A percentile compares a stretch with the other conserved stretches of the same genome.
phyloP scores from a whole-genome alignment of 106 monocot species.

The Amphibolis antarctica region DNA sequence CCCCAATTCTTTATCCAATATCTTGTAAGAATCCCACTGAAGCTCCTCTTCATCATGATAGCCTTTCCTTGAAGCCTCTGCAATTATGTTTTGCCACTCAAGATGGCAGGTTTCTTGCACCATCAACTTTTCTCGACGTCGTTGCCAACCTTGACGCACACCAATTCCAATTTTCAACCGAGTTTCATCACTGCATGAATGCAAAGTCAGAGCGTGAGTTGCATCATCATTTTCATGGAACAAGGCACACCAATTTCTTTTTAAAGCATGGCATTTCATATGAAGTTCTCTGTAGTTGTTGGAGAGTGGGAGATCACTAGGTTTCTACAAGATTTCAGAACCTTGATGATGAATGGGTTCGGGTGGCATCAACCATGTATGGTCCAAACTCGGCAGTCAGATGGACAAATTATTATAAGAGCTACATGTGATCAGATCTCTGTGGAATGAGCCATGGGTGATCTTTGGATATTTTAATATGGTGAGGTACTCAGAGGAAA shows the following conservation, averaged over 20 bases:
- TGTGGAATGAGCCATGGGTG: no score
- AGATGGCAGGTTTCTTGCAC: slow-evolving; percentile 55
- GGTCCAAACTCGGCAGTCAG: no score
- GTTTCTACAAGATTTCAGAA: no score
- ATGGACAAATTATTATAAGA: no score
- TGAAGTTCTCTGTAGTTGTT: no score
- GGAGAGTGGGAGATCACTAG: no score
- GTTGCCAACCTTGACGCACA: slow-evolving; percentile 69
- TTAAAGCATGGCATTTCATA: no score
- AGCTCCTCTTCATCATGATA: slow-evolving; percentile 48
- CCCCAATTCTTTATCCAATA: slow-evolving; percentile 53
- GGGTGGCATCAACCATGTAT: no score
- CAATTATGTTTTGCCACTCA: slow-evolving; percentile 70
- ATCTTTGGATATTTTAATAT: no score
- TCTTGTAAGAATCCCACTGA: slow-evolving; percentile 77
- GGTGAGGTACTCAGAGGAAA: no score
- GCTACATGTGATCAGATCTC: no score
- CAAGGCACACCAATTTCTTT: background rate
- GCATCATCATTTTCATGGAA: background rate
- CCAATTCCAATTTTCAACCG: slow-evolving; percentile 57
- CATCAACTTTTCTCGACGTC: slow-evolving; percentile 42
- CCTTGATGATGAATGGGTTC: no score
- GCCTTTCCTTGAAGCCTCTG: slow-evolving; percentile 54
- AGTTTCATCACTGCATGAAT: slow-evolving; percentile 51
- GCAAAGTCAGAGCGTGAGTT: background rate